Evolutionary conservation across 176 grass and related monocot genomes (phyloP), one percentile per base, ranked within the genome.

Genomic region (Oryza meridionalis): DNA sequence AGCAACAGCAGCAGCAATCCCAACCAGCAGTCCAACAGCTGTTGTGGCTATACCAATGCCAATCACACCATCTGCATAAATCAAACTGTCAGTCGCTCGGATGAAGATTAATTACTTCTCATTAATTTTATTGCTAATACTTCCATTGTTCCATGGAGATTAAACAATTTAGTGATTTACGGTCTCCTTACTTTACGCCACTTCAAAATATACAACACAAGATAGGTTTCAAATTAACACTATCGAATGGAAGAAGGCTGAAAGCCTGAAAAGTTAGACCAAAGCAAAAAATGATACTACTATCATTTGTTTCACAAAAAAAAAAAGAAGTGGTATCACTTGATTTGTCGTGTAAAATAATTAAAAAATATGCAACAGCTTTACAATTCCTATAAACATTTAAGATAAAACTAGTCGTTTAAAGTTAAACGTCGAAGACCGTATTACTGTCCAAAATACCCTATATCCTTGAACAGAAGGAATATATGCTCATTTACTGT

Each of bases 41-140:
- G 91, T 90, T 33, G 88, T 87, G 17, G 91, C 91, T 58, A 93
- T 90, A 55, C 91, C 88, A 17, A 90, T 87, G 73, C 88, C 88
- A 76, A 93, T 93, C 17, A 80, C 63, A 82, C 91, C 91, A 83
- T 93, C 91, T 90, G 88, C 38, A 58, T 6, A 27, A 37, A 69
- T 15, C 49, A n/a, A 42, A 19, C 26, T 51, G 37, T 47, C 37
- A 73, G 44, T 24, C 58, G 9, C 51, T 62, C 7, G 2, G 15
- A 35, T 70, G 65, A 24, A 24, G n/a, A 21, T 10, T 32, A 37
- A 69, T 35, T 35, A 33, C 49, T 33, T 32, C 21, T 85, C 21
- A 33, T 55, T 31, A 31, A 31, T 31, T 38, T 76, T 33, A 77
- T 25, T 19, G 43, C 62, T 49, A 49, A 4, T 49, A 53, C 50